Conservation (phyloP, 306 rosid genomes). For the Rosa persica region DNA sequence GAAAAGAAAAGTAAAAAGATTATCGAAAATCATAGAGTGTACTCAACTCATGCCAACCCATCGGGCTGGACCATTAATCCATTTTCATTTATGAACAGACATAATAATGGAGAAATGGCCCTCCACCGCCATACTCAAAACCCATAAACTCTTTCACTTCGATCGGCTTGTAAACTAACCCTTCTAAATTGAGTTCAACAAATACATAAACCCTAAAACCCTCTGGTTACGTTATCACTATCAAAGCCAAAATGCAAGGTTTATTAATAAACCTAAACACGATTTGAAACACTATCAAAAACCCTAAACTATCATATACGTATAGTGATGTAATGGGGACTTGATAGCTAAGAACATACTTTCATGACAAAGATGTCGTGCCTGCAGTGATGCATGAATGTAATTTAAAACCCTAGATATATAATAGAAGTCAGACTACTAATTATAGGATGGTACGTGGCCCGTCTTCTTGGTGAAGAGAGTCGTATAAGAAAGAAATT, state of each 20-base stretch:
- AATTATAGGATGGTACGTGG: background rate
- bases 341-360: background rate
- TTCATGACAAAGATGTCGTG: slow-evolving; percentile 8
- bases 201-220: background rate
- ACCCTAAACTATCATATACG: background rate
- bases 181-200: too few relatives aligned
- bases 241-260: background rate
- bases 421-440: background rate
- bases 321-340: background rate
- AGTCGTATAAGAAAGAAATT: background rate
- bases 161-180: too few relatives aligned
- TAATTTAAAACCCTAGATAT: background rate
- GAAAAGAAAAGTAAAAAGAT: too few relatives aligned
- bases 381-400: background rate
- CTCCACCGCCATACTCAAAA: background rate
- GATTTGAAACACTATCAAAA: background rate
- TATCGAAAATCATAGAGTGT: too few relatives aligned
- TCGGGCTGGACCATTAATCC: too few relatives aligned
- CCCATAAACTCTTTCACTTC: background rate
- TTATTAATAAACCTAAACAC: background rate
- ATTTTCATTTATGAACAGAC: background rate
- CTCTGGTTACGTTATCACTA: slow-evolving; percentile 1
- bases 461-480: background rate
- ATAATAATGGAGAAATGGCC: background rate
- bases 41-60: too few relatives aligned